These are phyloP conservation scores for Candida suzukii DNA, from an alignment of 805 yeast species.

Conservation along the genomic window DNA sequence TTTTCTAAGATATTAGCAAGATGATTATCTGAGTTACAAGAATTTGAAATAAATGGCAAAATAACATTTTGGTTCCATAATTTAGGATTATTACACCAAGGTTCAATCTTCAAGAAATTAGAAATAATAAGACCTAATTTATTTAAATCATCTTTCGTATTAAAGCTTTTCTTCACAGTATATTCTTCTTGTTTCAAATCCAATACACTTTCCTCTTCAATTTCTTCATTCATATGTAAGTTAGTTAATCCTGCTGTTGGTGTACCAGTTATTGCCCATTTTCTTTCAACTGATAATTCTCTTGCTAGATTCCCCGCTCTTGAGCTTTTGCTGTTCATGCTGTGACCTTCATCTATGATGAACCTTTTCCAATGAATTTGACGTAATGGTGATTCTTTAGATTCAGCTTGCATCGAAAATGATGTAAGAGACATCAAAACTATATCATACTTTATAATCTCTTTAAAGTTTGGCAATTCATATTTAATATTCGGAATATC, in stretches of 20 bases:
- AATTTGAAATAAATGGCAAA: constrained; percentile 37
- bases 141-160: constrained; percentile 44
- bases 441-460: constrained; percentile 40
- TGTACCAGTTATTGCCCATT: constrained; percentile 74
- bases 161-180: constrained; percentile 41
- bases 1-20: constrained; percentile 35
- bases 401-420: constrained; percentile 34
- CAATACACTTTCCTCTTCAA: constrained; percentile 8
- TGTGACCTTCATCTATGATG: constrained; percentile 73
- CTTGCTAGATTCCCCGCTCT: constrained; percentile 43
- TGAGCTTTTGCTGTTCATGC: constrained; percentile 46
- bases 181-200: constrained; percentile 22
- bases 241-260: constrained; percentile 67
- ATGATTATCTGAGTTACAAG: constrained; percentile 34
- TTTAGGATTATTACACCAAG: constrained; percentile 41
- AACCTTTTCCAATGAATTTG: constrained; percentile 58
- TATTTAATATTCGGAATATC: constrained; percentile 15
- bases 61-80: constrained; percentile 41
- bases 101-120: constrained; percentile 51
- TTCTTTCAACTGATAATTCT: constrained; percentile 46
- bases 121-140: constrained; percentile 46
- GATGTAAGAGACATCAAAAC: constrained; percentile 42
- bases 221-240: constrained; percentile 36
- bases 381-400: constrained; percentile 28
- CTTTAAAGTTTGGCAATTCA: constrained; percentile 24